Base-by-base conservation (phyloP, 202 grass and related monocot species). In the Setaria viridis region DNA sequence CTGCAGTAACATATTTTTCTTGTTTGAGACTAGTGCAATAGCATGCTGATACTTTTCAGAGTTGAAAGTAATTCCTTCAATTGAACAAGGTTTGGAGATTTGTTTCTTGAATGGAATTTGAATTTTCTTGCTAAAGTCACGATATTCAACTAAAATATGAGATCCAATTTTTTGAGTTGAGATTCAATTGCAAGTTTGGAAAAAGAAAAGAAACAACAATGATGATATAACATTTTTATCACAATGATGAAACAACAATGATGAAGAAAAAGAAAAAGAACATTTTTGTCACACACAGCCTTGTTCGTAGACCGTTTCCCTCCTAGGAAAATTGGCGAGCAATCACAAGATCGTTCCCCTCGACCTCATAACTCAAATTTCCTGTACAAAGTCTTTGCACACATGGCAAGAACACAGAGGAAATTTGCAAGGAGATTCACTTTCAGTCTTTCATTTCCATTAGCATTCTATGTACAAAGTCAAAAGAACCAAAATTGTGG, bases 391-490 rank as follows among this genome's bases (percentile, higher is more conserved):
- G 39, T 41, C 39, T 41, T 41, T 41, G 39, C 39, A 70, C 10
- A 70, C 41, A 69, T 16, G 5, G 29, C 46, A 33, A 41, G 9
- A 17, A 5, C 17, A 47, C 62, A 42, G 29, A 82, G 7, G 39
- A 46, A 82, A 2, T 85, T 68, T 2, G 9, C 48, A 77, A 58
- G 3, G 29, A 82, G 17, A 42, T 74, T 62, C 75, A 25, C 5
- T 84, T 73, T 62, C 2, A 55, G 81, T 88, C 9, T 86, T 88
- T 50, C 25, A 88, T 88, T 91, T 88, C 73, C 57, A 50, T 50
- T 29, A 86, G 58, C 67, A 62, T 78, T 62, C 67, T 88, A 91
- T 83, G 82, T 86, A 86, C 78, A 91, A 71, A 77, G 42, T 50
- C 81, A 33, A 70, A 48, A 74, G 13, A 60, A 60, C 11, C 59